Base-by-base conservation (phyloP, 352 stramenopile species). In the Blastocystis sp. region DNA sequence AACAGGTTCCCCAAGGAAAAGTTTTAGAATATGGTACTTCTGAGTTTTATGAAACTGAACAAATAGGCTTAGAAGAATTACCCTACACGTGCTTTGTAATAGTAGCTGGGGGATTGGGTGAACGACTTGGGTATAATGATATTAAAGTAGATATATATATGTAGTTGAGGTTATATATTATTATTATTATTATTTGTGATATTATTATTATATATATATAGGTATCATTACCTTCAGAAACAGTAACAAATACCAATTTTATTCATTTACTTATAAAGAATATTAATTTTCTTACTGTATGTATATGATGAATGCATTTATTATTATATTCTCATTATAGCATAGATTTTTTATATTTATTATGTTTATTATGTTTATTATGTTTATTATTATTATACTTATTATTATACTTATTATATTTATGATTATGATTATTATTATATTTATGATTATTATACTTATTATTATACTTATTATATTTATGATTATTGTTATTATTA, bases 131-230 rank as follows among this genome's bases (percentile, higher is more conserved):
- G 11, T 97, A 94, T 70, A 76, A 77, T 30, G 84, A 77, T 30
- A 94, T 95, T 70, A 96, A 97, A 71, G 69, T 97, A 21, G 80
- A 78, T 64, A 75, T 95, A 4, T 86, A 87, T 27, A 84, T 85
- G 13, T 88, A 95, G 72, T 82, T 80, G 13, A 41, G 78, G 24
- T 88, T 78, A 6, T 73, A 80, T 41, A 82, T n/a, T n/a, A n/a
- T n/a, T n/a, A n/a, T n/a, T n/a, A n/a, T n/a, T n/a, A n/a, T n/a
- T n/a, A n/a, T n/a, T n/a, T n/a, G n/a, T n/a, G n/a, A n/a, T n/a
- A n/a, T n/a, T n/a, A n/a, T n/a, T n/a, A n/a, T n/a, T n/a, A n/a
- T n/a, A n/a, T n/a, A n/a, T n/a, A n/a, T n/a, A n/a, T n/a, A n/a
- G n/a, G n/a, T n/a, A n/a, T n/a, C n/a, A n/a, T n/a, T n/a, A n/a